phyloP scores from a whole-genome alignment of 495 filamentous ascomycete species.

The Neurospora tetraspora region DNA sequence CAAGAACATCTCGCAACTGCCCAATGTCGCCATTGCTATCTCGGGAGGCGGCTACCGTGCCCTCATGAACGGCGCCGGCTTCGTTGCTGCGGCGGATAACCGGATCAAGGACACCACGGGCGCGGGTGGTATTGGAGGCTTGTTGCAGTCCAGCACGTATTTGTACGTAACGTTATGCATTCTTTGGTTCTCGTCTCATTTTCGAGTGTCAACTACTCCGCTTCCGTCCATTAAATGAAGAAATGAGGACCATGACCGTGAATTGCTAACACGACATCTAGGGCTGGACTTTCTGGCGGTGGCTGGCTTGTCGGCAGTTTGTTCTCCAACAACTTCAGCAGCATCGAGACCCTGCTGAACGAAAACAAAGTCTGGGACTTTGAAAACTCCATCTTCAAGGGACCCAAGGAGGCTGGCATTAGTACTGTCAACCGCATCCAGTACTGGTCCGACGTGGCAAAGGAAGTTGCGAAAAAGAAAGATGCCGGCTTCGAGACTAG shows the following conservation, averaged over 20 bases:
- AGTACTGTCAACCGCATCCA: slow-evolving; percentile 32
- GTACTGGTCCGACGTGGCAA: slow-evolving; percentile 58
- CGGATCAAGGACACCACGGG: slow-evolving; percentile 57
- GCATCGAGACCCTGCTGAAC: slow-evolving; percentile 51
- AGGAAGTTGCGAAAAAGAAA: slow-evolving; percentile 54
- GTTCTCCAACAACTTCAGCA: slow-evolving; percentile 84
- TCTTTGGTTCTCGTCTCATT: not conserved
- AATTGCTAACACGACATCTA: slow-evolving; percentile 3
- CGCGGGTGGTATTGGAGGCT: slow-evolving; percentile 66
- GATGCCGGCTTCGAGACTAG: slow-evolving; percentile 65
- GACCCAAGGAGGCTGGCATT: slow-evolving; percentile 28
- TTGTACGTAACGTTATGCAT: slow-evolving; percentile 22
- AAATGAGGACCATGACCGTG: not conserved
- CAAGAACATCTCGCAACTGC: slow-evolving; percentile 51
- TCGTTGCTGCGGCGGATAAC: slow-evolving; percentile 73
- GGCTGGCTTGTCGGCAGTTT: slow-evolving; percentile 82
- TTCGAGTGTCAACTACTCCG: not conserved
- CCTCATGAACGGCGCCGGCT: slow-evolving; percentile 80
- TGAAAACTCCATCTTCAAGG: slow-evolving; percentile 58
- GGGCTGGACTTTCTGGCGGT: slow-evolving; percentile 73
- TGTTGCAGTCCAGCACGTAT: slow-evolving; percentile 80
- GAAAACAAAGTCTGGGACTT: slow-evolving; percentile 65
- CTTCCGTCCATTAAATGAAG: not conserved
- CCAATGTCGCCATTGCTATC: slow-evolving; percentile 55
- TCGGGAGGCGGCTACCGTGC: slow-evolving; percentile 76